These are phyloP conservation scores for Papiliotrema flavescens DNA, from an alignment of 1,284 basidiomycete species.

Conservation along the genomic window DNA sequence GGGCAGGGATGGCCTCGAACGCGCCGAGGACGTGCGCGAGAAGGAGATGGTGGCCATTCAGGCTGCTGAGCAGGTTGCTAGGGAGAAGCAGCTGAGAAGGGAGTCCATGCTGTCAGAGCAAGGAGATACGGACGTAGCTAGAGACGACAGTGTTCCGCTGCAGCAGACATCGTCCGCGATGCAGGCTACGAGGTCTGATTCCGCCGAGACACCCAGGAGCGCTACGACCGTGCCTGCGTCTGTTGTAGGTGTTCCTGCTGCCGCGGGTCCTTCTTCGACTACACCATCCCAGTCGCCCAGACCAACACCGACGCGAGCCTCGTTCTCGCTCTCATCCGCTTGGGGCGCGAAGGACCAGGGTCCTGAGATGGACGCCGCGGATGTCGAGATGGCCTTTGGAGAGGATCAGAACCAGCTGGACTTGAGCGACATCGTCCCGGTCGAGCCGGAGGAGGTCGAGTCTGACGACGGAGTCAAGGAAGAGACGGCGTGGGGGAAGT, in stretches of 20 bases:
- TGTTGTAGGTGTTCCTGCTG: background rate
- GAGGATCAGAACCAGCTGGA: slow-evolving; percentile 33
- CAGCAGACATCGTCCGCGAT: background rate
- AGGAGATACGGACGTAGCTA: slow-evolving; percentile 4
- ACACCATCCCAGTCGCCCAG: background rate
- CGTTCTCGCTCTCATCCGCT: background rate
- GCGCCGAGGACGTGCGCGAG: slow-evolving; percentile 24
- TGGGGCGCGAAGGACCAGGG: slow-evolving; percentile 1
- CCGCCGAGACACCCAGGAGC: background rate
- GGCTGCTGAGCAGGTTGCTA: slow-evolving; percentile 1
- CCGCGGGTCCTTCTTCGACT: background rate
- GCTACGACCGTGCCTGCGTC: background rate
- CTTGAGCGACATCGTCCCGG: slow-evolving; percentile 34
- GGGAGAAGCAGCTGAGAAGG: slow-evolving; percentile 15
- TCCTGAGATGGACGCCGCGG: background rate
- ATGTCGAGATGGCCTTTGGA: slow-evolving; percentile 4
- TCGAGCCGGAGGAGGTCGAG: slow-evolving; percentile 9
- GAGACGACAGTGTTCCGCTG: background rate
- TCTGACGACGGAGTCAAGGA: slow-evolving; percentile 5
- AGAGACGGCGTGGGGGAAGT: slow-evolving; percentile 14
- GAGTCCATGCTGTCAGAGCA: slow-evolving; percentile 6
- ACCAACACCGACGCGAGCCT: background rate
- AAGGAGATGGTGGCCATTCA: slow-evolving; percentile 23
- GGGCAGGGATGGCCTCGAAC: slow-evolving; percentile 42
- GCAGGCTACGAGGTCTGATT: background rate